Conservation (phyloP, 805 yeast genomes). For the Hagleromyces aurorensis region DNA sequence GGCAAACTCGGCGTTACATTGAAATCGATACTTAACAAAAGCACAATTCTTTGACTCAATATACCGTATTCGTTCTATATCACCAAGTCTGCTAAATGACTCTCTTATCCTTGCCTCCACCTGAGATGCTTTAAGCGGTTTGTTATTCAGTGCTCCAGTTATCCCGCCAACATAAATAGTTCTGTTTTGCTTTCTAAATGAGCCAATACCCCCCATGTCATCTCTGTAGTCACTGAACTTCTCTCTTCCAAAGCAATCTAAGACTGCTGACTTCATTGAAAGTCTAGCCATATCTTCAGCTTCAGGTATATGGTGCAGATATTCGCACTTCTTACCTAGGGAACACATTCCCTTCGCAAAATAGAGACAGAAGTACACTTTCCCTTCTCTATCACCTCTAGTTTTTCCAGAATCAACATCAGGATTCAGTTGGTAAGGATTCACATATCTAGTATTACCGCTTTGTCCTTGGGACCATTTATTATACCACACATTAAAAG, state of each 20-base stretch:
- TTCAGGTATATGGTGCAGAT: constrained; percentile 68
- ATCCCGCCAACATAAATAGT: constrained; percentile 70
- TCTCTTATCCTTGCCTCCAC: constrained; percentile 33
- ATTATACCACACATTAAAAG: constrained; percentile 80
- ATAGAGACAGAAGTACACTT: constrained; percentile 60
- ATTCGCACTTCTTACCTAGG: constrained; percentile 68
- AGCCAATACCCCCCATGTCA: constrained; percentile 93
- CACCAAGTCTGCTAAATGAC: constrained; percentile 66
- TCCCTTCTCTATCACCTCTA: constrained; percentile 44
- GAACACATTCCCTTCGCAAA: constrained; percentile 87
- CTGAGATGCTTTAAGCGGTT: constrained; percentile 33
- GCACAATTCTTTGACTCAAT: constrained; percentile 61
- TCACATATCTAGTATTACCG: constrained; percentile 36
- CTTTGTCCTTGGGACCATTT: constrained; percentile 63
- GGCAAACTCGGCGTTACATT: constrained; percentile 83
- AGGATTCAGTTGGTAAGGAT: constrained; percentile 54
- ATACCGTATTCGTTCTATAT: constrained; percentile 56
- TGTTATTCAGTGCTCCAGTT: constrained; percentile 35
- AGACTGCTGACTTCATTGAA: constrained; percentile 33
- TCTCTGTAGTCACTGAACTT: constrained; percentile 75
- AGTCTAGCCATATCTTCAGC: constrained; percentile 49
- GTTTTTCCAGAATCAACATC: constrained; percentile 69
- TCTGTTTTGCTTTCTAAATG: constrained; percentile 57
- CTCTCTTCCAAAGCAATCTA: constrained; percentile 91
- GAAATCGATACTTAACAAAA: constrained; percentile 63